Evolutionary conservation across 129 eudicot genomes (phyloP), one percentile per base, ranked within the genome.

Genomic region (Calendula officinalis): DNA sequence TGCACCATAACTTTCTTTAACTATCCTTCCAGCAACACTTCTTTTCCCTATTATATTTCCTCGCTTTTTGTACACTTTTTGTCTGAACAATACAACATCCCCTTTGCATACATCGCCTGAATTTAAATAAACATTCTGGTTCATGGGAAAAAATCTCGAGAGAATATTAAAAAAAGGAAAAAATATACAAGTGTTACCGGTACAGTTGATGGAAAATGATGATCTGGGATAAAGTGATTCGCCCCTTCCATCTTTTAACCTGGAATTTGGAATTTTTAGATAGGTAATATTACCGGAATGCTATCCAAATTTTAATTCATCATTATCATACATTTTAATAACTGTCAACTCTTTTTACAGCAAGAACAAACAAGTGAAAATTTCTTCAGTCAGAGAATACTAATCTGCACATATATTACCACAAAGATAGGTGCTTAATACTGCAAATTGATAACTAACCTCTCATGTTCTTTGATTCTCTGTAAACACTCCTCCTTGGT

Each of bases 91-190:
- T 34, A 91, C 95, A 51, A 71, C 75, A 62, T 91, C 97, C 62
- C 97, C 97, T 72, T 74, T 82, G 84, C 97, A 91, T 53, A 83
- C 95, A 66, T 91, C 95, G 60, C 95, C 97, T 91, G 86, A 22
- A 79, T 5, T 72, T 60, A 56, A 71, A 15, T 30, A 63, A 50
- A 11, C 32, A 10, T 35, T 34, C 41, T 32, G 17, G 14, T 52
- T 55, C 39, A n/a, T 32, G 14, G 36, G 39, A 2, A 49, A 42
- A 39, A 33, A 52, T 55, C 34, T 54, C 40, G 34, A 61, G 56
- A 47, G 45, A 47, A 64, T 1, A 14, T 33, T 22, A 0, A 56
- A 59, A 39, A 32, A 16, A 15, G 50, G 38, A 75, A 11, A 59
- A 27, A 5, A n/a, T 58, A 50, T 12, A 63, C 12, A 40, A 14